Base-by-base conservation (phyloP, 345 rosid genomes). In the Diplotaxis tenuifolia region DNA sequence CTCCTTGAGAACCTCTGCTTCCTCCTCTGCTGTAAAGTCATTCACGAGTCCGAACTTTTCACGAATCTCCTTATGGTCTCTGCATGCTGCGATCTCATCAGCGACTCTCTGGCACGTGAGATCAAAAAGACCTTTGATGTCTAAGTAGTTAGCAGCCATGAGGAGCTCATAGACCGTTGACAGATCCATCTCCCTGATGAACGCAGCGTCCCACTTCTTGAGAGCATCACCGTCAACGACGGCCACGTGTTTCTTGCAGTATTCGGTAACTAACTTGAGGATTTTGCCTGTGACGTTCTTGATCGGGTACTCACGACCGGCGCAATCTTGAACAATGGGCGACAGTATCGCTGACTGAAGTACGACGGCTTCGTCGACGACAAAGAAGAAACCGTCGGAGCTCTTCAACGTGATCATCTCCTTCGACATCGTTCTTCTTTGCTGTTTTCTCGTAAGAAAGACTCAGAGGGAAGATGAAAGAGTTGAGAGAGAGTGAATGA, bases 221-320 rank as follows among this genome's bases (percentile, higher is more conserved):
- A 86, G 70, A 0, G 78, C 83, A 0, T 80, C n/a, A n/a, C n/a
- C n/a, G n/a, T 68, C 87, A 7, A 10, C 58, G 1, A 4, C n/a
- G 12, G n/a, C n/a, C n/a, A 65, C 87, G 70, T 88, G 96, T 47
- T 83, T 87, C 63, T 76, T 79, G 82, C 87, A 82, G 76, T 87
- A 91, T 81, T 86, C 92, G 47, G 87, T 82, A 20, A 88, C 88
- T 79, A 47, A 78, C 32, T 86, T 61, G 29, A 91, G 81, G 76
- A 76, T 84, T 75, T 71, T 58, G 70, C 89, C 62, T 0, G 76
- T 76, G 40, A 91, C 92, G 62, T 84, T 81, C 2, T 81, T 82
- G 9, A 91, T 4, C 2, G 88, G 86, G 59, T 87, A 79, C 3
- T 28, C 90, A 63, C 14, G 49, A 19, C 66, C 77, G 32, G 83